Evolutionary conservation across 1,284 basidiomycete genomes (phyloP), one percentile per base, ranked within the genome.

Genomic region (Cronartium quercuum): DNA sequence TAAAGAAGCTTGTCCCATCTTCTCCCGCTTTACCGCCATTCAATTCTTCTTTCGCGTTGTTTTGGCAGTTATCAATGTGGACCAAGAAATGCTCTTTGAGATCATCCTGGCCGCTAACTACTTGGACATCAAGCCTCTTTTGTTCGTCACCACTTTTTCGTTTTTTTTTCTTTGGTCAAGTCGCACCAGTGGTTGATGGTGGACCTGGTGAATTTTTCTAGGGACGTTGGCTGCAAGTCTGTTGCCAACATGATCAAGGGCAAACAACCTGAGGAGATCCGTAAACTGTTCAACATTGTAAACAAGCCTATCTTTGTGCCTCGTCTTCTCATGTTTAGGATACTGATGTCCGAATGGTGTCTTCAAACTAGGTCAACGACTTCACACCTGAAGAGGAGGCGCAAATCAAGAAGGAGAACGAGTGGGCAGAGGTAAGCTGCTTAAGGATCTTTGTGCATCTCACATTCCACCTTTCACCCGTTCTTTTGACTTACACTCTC

Each of bases 181-280:
- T n/a, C 61, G 60, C 37, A 9, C 62, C 7, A 18, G 13, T 24
- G n/a, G 21, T 18, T 35, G 9, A 63, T 24, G n/a, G 41, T 37
- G 51, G 42, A 61, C 35, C 40, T 42, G 37, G 10, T 9, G 10
- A 29, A 0, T n/a, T 7, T 21, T 37, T 60, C 1, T 80, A 95
- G 93, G 78, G 96, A 98, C 82, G 94, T 98, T 76, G 96, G 96
- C 0, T 98, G 96, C 88, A 98, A 98, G 87, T 98, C 95, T 15
- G 96, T 98, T 9, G 96, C 96, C 37, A 98, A 98, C 87, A 98
- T 98, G 96, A 96, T 96, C 86, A 96, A 96, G 85, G 94, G 94
- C 58, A 96, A 96, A 87, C 92, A 92, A 7, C 92, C 93, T 18
- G 91, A 94, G 82, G 94, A 96, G 84, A 95, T 95, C 80, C 90